Evolutionary conservation across 306 rosid species (phyloP).

Genomic region (Vigna nakashimae): DNA sequence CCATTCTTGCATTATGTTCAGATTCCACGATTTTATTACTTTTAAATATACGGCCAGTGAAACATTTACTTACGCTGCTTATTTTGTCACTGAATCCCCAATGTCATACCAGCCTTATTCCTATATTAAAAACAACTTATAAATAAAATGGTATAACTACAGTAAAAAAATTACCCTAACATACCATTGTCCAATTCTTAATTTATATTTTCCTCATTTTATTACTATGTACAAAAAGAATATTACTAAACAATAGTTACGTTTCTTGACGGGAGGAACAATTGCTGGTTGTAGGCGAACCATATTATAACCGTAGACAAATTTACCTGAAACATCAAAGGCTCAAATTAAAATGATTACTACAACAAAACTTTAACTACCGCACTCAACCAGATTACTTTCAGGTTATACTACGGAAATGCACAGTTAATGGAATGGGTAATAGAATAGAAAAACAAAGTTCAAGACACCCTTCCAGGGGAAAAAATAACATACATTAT

Average conservation of each 20-base stretch:
- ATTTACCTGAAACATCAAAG: too few relatives aligned
- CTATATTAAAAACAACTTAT: too few relatives aligned
- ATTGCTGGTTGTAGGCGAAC: neutral
- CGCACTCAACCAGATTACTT: neutral
- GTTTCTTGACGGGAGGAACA: neutral
- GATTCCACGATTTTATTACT: neutral
- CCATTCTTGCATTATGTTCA: constrained; percentile 7
- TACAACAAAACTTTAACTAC: neutral
- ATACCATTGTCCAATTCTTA: too few relatives aligned
- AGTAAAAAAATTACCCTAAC: too few relatives aligned
- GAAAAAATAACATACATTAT: constrained; percentile 15
- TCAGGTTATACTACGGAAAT: neutral
- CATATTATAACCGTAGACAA: too few relatives aligned
- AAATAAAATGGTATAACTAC: too few relatives aligned
- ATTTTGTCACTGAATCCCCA: neutral
- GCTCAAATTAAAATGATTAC: neutral
- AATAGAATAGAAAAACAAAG: constrained; percentile 18
- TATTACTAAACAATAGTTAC: neutral
- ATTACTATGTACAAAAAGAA: neutral
- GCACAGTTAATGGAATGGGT: neutral
- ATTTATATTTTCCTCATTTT: neutral
- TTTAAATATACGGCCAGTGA: neutral
- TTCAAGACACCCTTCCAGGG: neutral
- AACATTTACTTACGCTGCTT: neutral
- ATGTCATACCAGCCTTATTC: neutral